These are phyloP conservation scores for Paramyrothecium roridum DNA, from an alignment of 2,329 filamentous ascomycete genomes.

Conservation along the genomic window DNA sequence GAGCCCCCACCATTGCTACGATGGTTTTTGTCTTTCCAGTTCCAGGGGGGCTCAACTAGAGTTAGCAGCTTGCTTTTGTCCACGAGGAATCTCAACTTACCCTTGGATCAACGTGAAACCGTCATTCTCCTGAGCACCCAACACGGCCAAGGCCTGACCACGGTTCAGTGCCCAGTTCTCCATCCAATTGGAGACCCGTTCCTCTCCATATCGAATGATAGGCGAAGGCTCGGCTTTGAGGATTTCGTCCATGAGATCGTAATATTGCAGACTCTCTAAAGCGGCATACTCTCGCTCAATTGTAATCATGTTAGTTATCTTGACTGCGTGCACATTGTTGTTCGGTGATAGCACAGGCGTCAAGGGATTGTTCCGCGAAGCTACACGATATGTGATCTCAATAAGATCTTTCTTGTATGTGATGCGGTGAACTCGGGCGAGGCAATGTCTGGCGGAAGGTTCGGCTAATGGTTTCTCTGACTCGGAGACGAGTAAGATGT, in stretches of 20 bases:
- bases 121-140: constrained; percentile 91
- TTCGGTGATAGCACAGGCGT: constrained; percentile 64
- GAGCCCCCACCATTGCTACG: constrained; percentile 87
- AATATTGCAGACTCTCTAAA: constrained; percentile 86
- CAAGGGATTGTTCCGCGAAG: constrained; percentile 62
- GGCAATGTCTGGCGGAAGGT: constrained; percentile 69
- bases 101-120: constrained; percentile 96
- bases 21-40: constrained; percentile 99
- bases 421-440: constrained; percentile 78
- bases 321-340: constrained; percentile 68
- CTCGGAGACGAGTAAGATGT: constrained; percentile 83
- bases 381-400: constrained; percentile 83
- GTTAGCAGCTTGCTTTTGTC: too few relatives aligned
- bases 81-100: constrained; percentile 35
- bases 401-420: constrained; percentile 77
- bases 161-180: constrained; percentile 80
- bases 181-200: constrained; percentile 66
- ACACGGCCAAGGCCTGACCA: constrained; percentile 87
- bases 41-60: constrained; percentile 68
- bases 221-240: constrained; percentile 86
- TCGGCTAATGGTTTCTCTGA: constrained; percentile 66
- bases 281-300: constrained; percentile 95
- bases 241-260: constrained; percentile 92
- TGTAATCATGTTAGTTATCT: constrained; percentile 89
- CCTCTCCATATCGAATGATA: constrained; percentile 75